Evolutionary conservation across 805 yeast genomes (phyloP), one percentile per base, ranked within the genome.

Genomic region (Candida mattraensis): DNA sequence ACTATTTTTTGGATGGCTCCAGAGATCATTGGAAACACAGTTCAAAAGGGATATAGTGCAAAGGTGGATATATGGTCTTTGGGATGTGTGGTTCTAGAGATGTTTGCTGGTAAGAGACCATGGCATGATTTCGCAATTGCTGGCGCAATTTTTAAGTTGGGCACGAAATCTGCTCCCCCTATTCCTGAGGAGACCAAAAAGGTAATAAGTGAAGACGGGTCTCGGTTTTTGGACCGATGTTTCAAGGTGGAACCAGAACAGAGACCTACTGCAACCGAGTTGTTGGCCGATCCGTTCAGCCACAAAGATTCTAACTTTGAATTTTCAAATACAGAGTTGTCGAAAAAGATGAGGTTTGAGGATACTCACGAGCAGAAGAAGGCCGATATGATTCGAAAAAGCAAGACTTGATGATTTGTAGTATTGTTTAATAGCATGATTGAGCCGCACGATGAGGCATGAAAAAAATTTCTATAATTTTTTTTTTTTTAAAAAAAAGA

Each of bases 1-100:
- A 89, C 99, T 0, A 87, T 94, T 1, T 93, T 89, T 60, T 93
- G 99, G 99, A 93, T 93, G 99, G 99, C 99, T 1, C 99, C 99
- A 0, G 99, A 93, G 56, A 96, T 94, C 46, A 88, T 93, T 33
- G 91, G 88, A 56, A 87, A 87, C 40, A 79, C 79, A 14, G 80
- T 77, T 3, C 82, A 78, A 44, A 93, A 83, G 56, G 99, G 99
- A 0, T 93, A 93, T 58, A 87, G 95, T 66, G 99, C 99, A 14
- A 93, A 93, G 62, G 88, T 93, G 16, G 99, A 93, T 61, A 89
- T 93, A 24, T 93, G 99, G 99, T 89, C 98, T 0, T 61, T 91
- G 16, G 99, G 99, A 1, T 93, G 99, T 67, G 96, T 93, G 28
- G 94, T 93, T 17, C 60, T 93, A 34, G 99, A 93, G 60, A 93